Percentiles rank a stretch among this genome's conserved stretches.
These are phyloP conservation scores for Neurospora sp. DNA, from an alignment of 2,329 filamentous ascomycete genomes.

Conservation along the genomic window DNA sequence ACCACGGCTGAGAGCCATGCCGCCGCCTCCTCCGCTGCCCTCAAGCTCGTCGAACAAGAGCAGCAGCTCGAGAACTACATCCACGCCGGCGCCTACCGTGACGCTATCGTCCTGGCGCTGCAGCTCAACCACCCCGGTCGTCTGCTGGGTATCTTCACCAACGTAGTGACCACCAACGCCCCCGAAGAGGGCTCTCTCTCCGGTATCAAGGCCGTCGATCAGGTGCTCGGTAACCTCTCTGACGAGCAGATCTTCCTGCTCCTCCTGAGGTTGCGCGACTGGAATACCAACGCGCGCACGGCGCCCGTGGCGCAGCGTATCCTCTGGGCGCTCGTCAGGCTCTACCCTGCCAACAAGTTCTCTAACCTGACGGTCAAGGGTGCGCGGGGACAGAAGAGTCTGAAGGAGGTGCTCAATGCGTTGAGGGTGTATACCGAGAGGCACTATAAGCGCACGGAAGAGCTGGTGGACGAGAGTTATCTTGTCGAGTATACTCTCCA, in stretches of 20 bases:
- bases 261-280: conserved; percentile 76
- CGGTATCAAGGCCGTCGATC: conserved; percentile 63
- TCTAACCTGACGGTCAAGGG: conserved; percentile 56
- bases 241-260: conserved; percentile 80
- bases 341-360: conserved; percentile 70
- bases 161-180: conserved; percentile 55
- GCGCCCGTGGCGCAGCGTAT: conserved; percentile 78
- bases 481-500: conserved; percentile 84
- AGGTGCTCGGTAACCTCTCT: conserved; percentile 67
- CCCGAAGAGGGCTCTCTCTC: conserved; percentile 54
- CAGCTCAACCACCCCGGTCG: conserved; percentile 90
- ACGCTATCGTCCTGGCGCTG: conserved; percentile 84
- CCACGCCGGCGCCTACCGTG: conserved; percentile 74
- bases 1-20: conserved; percentile 73
- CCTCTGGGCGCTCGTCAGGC: conserved; percentile 66
- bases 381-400: conserved; percentile 48
- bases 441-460: conserved; percentile 83
- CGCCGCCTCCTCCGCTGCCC: conserved; percentile 61
- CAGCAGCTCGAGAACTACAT: conserved; percentile 92
- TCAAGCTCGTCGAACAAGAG: conserved; percentile 77
- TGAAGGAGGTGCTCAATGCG: conserved; percentile 81
- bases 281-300: conserved; percentile 93
- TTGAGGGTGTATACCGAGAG: conserved; percentile 84
- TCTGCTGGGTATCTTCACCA: conserved; percentile 72
- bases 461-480: conserved; percentile 88